Evolutionary conservation across 2,329 filamentous ascomycete species (phyloP), one percentile per base, ranked within the genome.

Genomic region (Ophiostoma himal-ulmi): DNA sequence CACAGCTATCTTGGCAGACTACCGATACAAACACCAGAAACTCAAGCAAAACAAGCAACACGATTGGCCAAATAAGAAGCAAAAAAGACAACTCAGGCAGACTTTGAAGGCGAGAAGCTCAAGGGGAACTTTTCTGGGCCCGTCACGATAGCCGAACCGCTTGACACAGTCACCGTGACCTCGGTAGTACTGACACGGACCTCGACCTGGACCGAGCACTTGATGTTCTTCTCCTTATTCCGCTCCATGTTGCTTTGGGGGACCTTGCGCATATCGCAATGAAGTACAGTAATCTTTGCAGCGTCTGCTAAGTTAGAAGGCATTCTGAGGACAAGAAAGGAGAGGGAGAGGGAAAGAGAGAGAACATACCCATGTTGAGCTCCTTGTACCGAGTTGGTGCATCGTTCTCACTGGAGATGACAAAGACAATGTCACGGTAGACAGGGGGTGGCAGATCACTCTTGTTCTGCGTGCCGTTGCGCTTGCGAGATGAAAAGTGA

Each of bases 241-340:
- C 68, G 34, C 20, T 66, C n/a, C 39, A 39, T 57, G n/a, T 54
- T 57, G 8, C 39, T 34, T n/a, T 65, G 54, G 14, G 75, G 75
- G 52, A 75, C 72, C 57, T 72, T 73, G 20, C 72, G 74, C 66
- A 76, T 60, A 69, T 76, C 72, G 70, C 75, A 76, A 17, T 67
- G 71, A 39, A 76, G 68, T 5, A 68, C 69, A 14, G 73, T 17
- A 3, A 72, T 57, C 39, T 72, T 69, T 54, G 72, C 72, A 8
- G 67, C 54, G 2, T 67, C 73, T 73, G 66, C 2, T n/a, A 41
- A 36, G 36, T 68, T 37, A 37, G 39, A 14, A 13, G 48, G 54
- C 39, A 20, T 54, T 5, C 44, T 1, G 30, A 7, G 14, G 44
- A 37, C 20, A 37, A 20, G 13, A 7, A 34, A 36, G 57, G 57